Base-by-base conservation (phyloP, 2,329 filamentous ascomycete genomes). In the Stagonosporopsis tanaceti region DNA sequence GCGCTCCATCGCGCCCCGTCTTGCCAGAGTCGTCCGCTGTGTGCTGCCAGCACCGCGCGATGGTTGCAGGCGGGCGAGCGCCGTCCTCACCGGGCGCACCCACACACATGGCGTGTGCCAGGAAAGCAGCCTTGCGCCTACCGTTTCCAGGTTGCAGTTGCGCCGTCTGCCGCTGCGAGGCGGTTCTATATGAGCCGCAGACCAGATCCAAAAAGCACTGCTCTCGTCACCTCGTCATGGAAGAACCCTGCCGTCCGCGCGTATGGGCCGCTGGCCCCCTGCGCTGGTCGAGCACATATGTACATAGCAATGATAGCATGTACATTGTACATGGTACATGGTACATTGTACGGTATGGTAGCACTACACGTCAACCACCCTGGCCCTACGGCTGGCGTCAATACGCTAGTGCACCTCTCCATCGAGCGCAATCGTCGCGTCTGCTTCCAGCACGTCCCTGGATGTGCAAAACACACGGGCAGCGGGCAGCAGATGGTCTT, bases 401-500 rank as follows among this genome's bases (percentile, higher is more conserved):
- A 53, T 46, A 47, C 59, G 56, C 60, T 64, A 62, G 61, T 44
- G 63, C 58, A 51, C 37, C 53, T 45, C 57, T 53, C 60, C 57
- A 60, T 62, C 62, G 59, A 65, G 52, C 59, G 34, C 39, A 47
- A 41, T 12, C 35, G 52, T 57, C 57, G 47, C 34, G 32, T 39
- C 46, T 48, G 40, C 56, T 57, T 53, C 28, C 30, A 48, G 50
- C 28, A 42, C 47, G 32, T 45, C 40, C 39, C 47, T 51, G 53
- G 32, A 38, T 37, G 52, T 51, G 58, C 60, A 59, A 55, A 44
- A 32, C 56, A 61, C 58, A 62, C 61, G 38, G 50, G 24, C 52
- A 44, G 45, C 51, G 2, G 38, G 17, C 35, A n/a, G 32, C 32
- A 15, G 32, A 14, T n/a, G 14, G 14, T 14, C 32, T 14, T 34